Evolutionary conservation across 257 asterid genomes (phyloP), one percentile per base, ranked within the genome.

Genomic region (Solanum chilense): DNA sequence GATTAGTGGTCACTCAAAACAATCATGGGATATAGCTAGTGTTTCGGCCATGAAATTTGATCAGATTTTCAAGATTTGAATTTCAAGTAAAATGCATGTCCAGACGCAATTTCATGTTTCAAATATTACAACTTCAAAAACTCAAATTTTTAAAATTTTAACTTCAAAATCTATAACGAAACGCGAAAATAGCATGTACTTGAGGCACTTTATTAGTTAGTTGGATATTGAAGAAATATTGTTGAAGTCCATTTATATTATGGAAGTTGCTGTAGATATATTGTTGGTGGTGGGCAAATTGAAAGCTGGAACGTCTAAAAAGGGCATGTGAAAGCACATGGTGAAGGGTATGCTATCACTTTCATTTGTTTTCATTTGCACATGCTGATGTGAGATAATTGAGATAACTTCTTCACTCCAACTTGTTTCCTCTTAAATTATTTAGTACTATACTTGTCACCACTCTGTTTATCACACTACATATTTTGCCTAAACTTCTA

Each of bases 311-410:
- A 49, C 69, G 45, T 49, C 69, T 81, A 81, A 49, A 81, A 81
- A 81, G 45, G 29, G 85, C 85, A 80, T 80, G 85, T 80, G 85
- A 80, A 47, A 47, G 85, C 85, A 81, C 85, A 81, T 81, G 85
- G 44, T 5, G 44, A 81, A 49, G 45, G 69, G 42, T 29, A 49
- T 31, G 45, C 69, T 81, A 52, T 81, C 85, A 49, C 62, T 81
- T 49, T 81, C 85, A 31, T 81, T 81, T 81, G 69, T 49, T 49
- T 49, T 81, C 85, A 81, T 80, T 49, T 81, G 85, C 85, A 81
- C 85, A 81, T 81, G 85, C 29, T 81, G 69, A 49, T 49, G 69
- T 49, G 44, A 81, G 6, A 29, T 49, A 9, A 10, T 81, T 21
- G 27, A 52, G 85, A 49, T 31, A 49, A 81, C 45, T 81, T 81